Conservation (phyloP, 176 grass and related monocot species). For the Hordeum marinum region DNA sequence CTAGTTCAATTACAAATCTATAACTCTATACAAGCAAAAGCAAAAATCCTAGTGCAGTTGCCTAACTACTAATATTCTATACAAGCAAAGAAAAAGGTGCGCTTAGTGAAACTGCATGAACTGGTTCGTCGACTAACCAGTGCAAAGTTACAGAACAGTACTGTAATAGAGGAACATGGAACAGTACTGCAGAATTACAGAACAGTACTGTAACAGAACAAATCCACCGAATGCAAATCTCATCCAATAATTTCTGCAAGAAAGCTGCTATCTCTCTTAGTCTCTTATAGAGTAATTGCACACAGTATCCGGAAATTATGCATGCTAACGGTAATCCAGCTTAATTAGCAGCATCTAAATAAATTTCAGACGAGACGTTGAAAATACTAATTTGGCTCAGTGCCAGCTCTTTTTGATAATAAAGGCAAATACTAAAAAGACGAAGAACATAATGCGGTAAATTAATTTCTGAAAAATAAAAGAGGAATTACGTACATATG, state of each 20-base stretch:
- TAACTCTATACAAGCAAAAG: background rate
- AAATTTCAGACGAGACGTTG: background rate
- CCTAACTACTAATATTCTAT: too few species aligned
- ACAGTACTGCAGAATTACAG: too few species aligned
- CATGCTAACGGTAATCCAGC: background rate
- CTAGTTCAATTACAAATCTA: background rate
- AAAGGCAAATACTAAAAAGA: background rate
- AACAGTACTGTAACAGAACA: too few species aligned
- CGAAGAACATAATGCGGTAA: background rate
- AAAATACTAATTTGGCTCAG: background rate
- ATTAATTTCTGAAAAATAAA: background rate
- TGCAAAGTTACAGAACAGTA: background rate
- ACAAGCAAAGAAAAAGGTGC: background rate
- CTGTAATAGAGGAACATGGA: background rate
- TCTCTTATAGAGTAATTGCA: background rate
- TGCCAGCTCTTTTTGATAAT: background rate
- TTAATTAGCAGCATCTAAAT: background rate
- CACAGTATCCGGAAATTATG: background rate
- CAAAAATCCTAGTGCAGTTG: background rate
- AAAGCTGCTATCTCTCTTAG: too few species aligned
- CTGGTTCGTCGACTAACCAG: background rate
- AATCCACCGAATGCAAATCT: too few species aligned
- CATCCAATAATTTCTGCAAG: too few species aligned
- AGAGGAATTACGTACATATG: conserved; percentile 45
- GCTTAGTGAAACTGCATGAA: background rate